Conservation (phyloP, 768 basidiomycete genomes). For the Hebeloma cylindrosporum region DNA sequence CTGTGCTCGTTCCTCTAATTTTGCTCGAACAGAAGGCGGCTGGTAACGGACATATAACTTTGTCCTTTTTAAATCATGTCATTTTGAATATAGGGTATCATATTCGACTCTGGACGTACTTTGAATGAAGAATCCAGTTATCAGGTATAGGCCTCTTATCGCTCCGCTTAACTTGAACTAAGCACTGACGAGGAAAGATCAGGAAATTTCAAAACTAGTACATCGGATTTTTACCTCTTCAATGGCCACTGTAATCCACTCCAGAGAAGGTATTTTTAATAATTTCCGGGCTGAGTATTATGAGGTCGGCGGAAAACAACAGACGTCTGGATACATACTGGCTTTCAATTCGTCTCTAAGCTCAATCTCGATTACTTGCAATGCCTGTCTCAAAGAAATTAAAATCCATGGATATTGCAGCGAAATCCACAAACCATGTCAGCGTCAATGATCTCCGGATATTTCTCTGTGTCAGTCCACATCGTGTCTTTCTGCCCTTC, state of each 20-base stretch:
- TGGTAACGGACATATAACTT: constrained; percentile 73
- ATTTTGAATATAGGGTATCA: background rate
- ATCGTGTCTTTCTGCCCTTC: constrained; percentile 68
- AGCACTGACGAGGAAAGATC: constrained; percentile 47
- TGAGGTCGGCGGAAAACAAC: background rate
- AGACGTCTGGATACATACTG: constrained; percentile 35
- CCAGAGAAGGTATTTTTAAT: constrained; percentile 69
- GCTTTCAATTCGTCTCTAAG: constrained; percentile 71
- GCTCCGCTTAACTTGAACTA: constrained; percentile 72
- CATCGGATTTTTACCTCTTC: constrained; percentile 56
- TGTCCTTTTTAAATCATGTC: constrained; percentile 47
- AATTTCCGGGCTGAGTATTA: constrained; percentile 61
- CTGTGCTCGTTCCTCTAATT: constrained; percentile 72
- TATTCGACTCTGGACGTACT: constrained; percentile 39
- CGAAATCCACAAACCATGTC: constrained; percentile 49
- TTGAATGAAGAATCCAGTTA: constrained; percentile 66
- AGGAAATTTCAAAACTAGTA: background rate
- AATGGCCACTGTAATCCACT: constrained; percentile 63
- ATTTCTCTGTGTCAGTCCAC: constrained; percentile 56
- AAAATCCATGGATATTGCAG: constrained; percentile 1
- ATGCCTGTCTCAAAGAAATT: constrained; percentile 43
- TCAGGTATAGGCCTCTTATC: constrained; percentile 52
- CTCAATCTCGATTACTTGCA: constrained; percentile 67
- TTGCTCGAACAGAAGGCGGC: constrained; percentile 60
- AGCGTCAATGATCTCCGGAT: constrained; percentile 54